phyloP scores from a whole-genome alignment of 2,329 filamentous ascomycete species.

The Chrysoporthe cubensis region DNA sequence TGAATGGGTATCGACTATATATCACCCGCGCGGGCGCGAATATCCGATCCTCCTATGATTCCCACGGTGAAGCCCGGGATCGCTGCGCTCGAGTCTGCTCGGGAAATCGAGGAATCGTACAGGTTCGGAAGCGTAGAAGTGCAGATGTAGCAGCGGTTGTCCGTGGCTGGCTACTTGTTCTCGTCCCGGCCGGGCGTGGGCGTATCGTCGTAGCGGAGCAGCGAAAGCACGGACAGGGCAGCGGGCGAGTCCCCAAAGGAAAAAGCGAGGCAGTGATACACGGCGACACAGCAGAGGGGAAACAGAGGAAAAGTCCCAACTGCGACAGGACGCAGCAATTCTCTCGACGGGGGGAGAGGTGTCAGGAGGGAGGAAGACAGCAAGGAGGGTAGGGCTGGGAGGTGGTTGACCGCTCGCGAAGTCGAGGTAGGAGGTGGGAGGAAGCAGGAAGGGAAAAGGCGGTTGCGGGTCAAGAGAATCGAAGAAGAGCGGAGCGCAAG shows the following conservation, averaged over 20 bases:
- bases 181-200: constrained; percentile 4
- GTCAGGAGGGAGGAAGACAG: not conserved
- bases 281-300: not conserved
- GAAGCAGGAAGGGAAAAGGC: constrained; percentile 19
- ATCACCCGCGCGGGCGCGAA: not conserved
- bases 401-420: constrained; percentile 19
- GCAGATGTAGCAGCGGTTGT: constrained; percentile 1
- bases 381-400: constrained; percentile 3
- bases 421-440: constrained; percentile 9
- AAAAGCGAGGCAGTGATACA: not conserved
- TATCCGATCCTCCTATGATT: not conserved
- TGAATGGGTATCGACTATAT: constrained; percentile 16
- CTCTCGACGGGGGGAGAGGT: not conserved
- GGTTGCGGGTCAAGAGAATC: constrained; percentile 17
- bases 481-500: constrained; percentile 16
- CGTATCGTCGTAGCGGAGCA: constrained; percentile 2
- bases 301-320: not conserved
- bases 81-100: not conserved
- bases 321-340: not conserved
- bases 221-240: constrained; percentile 9
- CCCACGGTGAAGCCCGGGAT: not conserved
- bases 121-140: not conserved
- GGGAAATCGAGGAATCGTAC: not conserved
- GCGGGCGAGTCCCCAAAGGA: not conserved
- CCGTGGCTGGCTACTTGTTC: not conserved